These are phyloP conservation scores for Infundibulicybe gibba DNA, from an alignment of 768 basidiomycete genomes.

Conservation along the genomic window DNA sequence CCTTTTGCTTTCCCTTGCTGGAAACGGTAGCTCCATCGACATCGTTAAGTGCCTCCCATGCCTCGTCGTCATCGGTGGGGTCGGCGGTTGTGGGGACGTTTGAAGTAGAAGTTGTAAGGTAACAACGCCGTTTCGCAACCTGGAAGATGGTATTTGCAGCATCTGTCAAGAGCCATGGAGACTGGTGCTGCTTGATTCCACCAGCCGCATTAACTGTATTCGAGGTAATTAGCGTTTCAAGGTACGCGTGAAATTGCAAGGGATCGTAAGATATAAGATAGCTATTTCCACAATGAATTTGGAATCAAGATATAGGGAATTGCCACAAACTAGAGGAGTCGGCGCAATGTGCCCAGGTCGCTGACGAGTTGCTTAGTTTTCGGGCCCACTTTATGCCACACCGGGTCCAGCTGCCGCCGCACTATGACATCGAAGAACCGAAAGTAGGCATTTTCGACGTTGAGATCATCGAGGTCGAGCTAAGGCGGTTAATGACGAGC, in stretches of 20 bases:
- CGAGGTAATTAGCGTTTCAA: slow-evolving; percentile 80
- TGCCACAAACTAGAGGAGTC: slow-evolving; percentile 66
- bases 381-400: slow-evolving; percentile 96
- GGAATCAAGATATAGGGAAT: too few species aligned
- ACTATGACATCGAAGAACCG: slow-evolving; percentile 88
- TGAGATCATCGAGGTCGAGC: slow-evolving; percentile 94
- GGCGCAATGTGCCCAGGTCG: slow-evolving; percentile 82
- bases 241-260: slow-evolving; percentile 85
- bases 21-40: slow-evolving; percentile 24
- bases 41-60: slow-evolving; percentile 71
- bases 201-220: slow-evolving; percentile 44
- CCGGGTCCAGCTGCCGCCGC: slow-evolving; percentile 82
- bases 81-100: slow-evolving; percentile 29
- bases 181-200: slow-evolving; percentile 59
- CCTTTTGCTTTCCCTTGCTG: slow-evolving; percentile 12
- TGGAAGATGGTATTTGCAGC: slow-evolving; percentile 86
- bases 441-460: slow-evolving; percentile 91
- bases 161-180: slow-evolving; percentile 90
- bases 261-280: slow-evolving; percentile 90
- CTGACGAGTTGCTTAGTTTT: slow-evolving; percentile 88
- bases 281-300: slow-evolving; percentile 26
- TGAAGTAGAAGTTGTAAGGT: slow-evolving; percentile 41
- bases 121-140: slow-evolving; percentile 76
- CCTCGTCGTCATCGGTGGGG: slow-evolving; percentile 63
- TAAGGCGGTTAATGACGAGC: slow-evolving; percentile 23